Evolutionary conservation across 2,329 filamentous ascomycete genomes (phyloP).

Genomic region (Fusarium incarnatum): DNA sequence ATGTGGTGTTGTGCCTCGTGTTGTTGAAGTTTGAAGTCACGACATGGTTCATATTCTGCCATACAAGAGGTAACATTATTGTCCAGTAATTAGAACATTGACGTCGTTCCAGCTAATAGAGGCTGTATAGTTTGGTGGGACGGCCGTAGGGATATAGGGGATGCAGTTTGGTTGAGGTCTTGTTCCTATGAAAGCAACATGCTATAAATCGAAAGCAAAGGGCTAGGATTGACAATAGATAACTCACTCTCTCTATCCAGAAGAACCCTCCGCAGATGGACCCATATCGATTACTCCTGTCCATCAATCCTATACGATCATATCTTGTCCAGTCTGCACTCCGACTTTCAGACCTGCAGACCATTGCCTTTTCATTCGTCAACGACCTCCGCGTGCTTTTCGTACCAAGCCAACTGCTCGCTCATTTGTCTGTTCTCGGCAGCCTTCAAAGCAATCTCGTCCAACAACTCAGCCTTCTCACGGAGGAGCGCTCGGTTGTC

Average conservation of each 20-base stretch:
- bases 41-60: neutral
- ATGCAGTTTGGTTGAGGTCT: neutral
- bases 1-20: neutral
- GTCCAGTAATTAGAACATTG: neutral
- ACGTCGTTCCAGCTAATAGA: neutral
- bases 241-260: neutral
- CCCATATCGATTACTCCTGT: neutral
- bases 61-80: neutral
- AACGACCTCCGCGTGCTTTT: slow-evolving; percentile 12
- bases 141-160: no score
- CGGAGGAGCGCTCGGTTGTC: slow-evolving; percentile 34
- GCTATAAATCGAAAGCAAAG: neutral
- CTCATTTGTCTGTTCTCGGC: slow-evolving; percentile 35
- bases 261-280: neutral
- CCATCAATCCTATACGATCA: neutral
- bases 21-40: neutral
- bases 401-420: slow-evolving; percentile 37
- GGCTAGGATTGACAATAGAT: neutral
- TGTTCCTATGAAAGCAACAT: neutral
- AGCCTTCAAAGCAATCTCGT: slow-evolving; percentile 35
- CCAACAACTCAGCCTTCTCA: slow-evolving; percentile 40
- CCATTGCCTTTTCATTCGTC: neutral
- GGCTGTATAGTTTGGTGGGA: no score
- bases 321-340: neutral
- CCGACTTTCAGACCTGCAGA: neutral